Evolutionary conservation across 768 basidiomycete species (phyloP).

Genomic region (Phylloporus sp.): DNA sequence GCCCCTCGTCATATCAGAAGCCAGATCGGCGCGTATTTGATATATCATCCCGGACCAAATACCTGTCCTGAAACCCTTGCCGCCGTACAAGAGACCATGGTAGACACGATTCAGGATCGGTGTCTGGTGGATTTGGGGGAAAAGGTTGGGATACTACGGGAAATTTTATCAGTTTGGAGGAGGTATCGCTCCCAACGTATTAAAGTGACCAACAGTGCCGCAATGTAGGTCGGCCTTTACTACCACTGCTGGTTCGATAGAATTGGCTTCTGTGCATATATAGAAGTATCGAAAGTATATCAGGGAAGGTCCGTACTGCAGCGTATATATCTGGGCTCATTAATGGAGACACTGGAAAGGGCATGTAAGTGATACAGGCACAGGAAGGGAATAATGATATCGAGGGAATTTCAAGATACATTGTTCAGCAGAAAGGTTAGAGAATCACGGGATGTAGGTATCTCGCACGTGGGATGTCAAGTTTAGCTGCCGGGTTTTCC

Average conservation of each 20-base stretch:
- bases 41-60: constrained; percentile 10
- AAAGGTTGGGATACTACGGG: constrained; percentile 11
- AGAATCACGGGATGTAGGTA: constrained; percentile 1
- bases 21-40: constrained; percentile 6
- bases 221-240: background rate
- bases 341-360: constrained; percentile 9
- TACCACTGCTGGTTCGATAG: background rate
- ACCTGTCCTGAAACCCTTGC: constrained; percentile 5
- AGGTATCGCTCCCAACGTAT: constrained; percentile 16
- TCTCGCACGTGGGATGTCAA: background rate
- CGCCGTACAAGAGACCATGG: constrained; percentile 9
- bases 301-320: constrained; percentile 7
- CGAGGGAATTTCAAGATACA: constrained; percentile 4
- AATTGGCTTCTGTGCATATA: background rate
- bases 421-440: constrained; percentile 5
- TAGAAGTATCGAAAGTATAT: constrained; percentile 1
- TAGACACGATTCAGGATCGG: constrained; percentile 9
- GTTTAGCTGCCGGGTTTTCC: constrained; percentile 44
- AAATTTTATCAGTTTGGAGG: constrained; percentile 17
- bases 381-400: constrained; percentile 19
- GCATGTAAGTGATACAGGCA: constrained; percentile 21
- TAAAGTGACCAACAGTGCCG: background rate
- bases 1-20: constrained; percentile 9
- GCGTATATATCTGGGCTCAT: constrained; percentile 7
- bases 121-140: constrained; percentile 16